Evolutionary conservation across 208 protist genomes (phyloP).

Genomic region (Borovskyia barvae): DNA sequence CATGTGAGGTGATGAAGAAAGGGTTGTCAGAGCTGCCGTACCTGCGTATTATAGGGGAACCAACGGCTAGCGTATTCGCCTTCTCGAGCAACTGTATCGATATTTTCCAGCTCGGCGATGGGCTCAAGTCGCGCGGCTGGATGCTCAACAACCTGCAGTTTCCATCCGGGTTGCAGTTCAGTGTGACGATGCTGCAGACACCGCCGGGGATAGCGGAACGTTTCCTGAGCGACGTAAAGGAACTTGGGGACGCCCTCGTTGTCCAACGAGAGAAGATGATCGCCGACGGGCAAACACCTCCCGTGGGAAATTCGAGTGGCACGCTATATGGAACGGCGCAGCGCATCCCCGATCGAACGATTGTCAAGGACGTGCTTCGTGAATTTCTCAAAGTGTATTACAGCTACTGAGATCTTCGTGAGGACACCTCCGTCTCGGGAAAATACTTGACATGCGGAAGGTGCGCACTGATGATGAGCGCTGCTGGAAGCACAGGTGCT

Average conservation of each 20-base stretch:
- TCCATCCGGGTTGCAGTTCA: conserved; percentile 91
- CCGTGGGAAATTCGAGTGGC: conserved; percentile 35
- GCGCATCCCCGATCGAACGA: conserved; percentile 86
- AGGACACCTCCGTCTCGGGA: no score
- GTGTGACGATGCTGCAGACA: conserved; percentile 90
- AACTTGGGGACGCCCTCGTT: conserved; percentile 43
- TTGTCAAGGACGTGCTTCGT: conserved; percentile 84
- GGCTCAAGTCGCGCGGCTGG: conserved; percentile 90
- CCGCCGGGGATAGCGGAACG: conserved; percentile 53
- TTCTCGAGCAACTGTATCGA: conserved; percentile 85
- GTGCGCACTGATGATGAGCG: no score
- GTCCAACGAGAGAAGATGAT: conserved; percentile 30
- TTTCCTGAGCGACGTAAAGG: conserved; percentile 77
- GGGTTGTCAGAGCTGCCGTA: conserved; percentile 63
- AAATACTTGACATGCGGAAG: no score
- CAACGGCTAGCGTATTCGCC: conserved; percentile 83
- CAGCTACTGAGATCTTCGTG: no score
- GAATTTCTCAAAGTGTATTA: conserved; percentile 88
- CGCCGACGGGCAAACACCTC: conserved; percentile 35
- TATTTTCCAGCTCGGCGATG: conserved; percentile 88
- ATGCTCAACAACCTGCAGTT: conserved; percentile 94
- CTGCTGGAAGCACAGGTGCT: no score
- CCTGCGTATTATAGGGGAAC: conserved; percentile 86
- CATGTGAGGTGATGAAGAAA: conserved; percentile 72
- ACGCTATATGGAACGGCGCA: conserved; percentile 94